These are phyloP conservation scores for Davidsoniella eucalypti DNA, from an alignment of 2,329 filamentous ascomycete species.

Conservation along the genomic window DNA sequence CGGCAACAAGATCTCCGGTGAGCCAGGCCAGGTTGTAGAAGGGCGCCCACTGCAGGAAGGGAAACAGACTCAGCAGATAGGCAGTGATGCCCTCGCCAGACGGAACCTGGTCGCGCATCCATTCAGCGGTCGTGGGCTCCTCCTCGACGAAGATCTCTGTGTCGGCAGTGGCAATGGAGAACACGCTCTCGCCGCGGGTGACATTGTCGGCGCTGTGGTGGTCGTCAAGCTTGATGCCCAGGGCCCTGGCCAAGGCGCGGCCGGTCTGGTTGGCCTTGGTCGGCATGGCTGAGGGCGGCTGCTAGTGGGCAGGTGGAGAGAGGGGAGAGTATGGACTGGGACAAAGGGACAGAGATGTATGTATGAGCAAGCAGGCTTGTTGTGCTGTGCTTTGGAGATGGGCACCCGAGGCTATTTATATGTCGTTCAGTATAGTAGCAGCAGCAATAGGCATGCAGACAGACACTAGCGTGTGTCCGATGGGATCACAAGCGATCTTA, in stretches of 20 bases:
- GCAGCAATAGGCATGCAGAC: no score
- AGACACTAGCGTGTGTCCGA: no score
- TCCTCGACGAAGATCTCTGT: constrained; percentile 58
- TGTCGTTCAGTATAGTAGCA: no score
- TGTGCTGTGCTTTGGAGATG: no score
- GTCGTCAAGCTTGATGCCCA: constrained; percentile 66
- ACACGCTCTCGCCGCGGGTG: constrained; percentile 61
- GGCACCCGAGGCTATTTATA: no score
- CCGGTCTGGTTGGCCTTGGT: constrained; percentile 41
- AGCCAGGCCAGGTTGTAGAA: constrained; percentile 87
- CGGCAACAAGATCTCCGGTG: constrained; percentile 74
- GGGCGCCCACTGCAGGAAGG: constrained; percentile 75
- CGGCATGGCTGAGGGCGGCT: constrained; percentile 19
- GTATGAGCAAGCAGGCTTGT: no score
- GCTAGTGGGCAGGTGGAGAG: constrained; percentile 4
- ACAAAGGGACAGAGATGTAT: no score
- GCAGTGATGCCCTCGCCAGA: constrained; percentile 31
- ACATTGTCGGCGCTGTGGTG: constrained; percentile 38
- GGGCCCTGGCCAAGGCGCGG: constrained; percentile 56
- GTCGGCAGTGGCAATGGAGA: constrained; percentile 56
- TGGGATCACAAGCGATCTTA: no score
- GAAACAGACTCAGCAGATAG: constrained; percentile 63
- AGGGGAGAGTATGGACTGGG: not conserved
- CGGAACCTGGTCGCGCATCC: constrained; percentile 49
- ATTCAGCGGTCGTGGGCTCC: constrained; percentile 60